Base-by-base conservation (phyloP, 2,329 filamentous ascomycete species). In the Sarocladium kiliense region DNA sequence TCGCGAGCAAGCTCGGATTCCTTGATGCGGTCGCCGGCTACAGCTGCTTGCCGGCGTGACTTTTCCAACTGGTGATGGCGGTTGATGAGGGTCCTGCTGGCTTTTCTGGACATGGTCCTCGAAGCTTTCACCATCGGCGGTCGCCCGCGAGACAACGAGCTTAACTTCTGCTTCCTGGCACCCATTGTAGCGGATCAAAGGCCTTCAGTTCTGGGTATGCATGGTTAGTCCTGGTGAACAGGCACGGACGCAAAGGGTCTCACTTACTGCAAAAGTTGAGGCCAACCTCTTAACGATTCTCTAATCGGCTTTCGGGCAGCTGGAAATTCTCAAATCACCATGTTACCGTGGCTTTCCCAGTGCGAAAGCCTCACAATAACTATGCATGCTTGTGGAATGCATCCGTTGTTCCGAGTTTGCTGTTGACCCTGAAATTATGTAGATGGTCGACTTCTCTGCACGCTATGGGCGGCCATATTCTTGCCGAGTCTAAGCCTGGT, bases 61-160 rank as follows among this genome's bases (percentile, higher is more conserved):
- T 88, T 88, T 63, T 87, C 80, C 27, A 88, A 69, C 42, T 83
- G 79, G 64, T 88, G 85, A 58, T 85, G 82, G 41, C 75, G 76
- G 66, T 86, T 85, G 69, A 88, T 88, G 59, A 88, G 73, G 27
- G 75, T 72, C 62, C 84, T 79, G 44, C 83, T 86, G 25, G 83
- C 79, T 66, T 83, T 87, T 57, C 84, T 79, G 3, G 85, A 84
- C 62, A 88, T 84, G 5, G 83, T 80, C 59, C 75, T 77, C 9
- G 73, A 70, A 19, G 76, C 72, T 58, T 77, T 79, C 32, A 74
- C 68, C 1, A 75, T 77, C 10, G 84, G 84, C 2, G 81, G 80
- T n/a, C 84, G 77, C 14, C 83, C 79, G 21, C 74, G 72, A 16
- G 65, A 61, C 23, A 74, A 67, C 55, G 72, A 79, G 61, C 77